Base-by-base conservation (phyloP, 2,329 filamentous ascomycete genomes). In the Hypoxylon sp. region DNA sequence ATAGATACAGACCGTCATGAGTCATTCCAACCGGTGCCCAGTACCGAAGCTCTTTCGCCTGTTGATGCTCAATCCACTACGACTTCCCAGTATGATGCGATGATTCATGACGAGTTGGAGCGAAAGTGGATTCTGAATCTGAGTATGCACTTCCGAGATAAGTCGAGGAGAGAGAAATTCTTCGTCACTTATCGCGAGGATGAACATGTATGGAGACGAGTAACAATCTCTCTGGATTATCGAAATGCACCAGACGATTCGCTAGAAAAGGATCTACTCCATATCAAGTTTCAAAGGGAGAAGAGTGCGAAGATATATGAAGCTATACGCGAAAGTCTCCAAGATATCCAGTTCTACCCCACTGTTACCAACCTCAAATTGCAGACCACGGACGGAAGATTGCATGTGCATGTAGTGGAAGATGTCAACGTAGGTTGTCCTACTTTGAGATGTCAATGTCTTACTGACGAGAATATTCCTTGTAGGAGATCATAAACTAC, bases 381-480 rank as follows among this genome's bases (percentile, higher is more conserved):
- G 17, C 90, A 98, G 79, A 99, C 96, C 0, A 90, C 89, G 3
- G 91, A 97, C 62, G 93, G 93, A 13, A 90, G 94, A 65, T 84
- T 99, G 23, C 94, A 98, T 80, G 94, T 99, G 5, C 96, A 98
- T 78, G 96, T 99, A 57, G 94, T 96, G n/a, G 95, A 99, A 79
- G 96, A 99, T 78, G 88, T 93, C 52, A 96, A 97, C 77, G 87
- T 89, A 74, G 73, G 86, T 85, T 28, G 21, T 2, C 23, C 36
- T 50, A 51, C 52, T 14, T 41, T 50, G 11, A 65, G 28, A 53
- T 43, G 10, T 48, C 34, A 13, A n/a, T 21, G 36, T 58, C 4
- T n/a, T 50, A 30, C 49, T 67, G 69, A 62, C 38, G 34, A 32
- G 56, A 25, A 49, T 28, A 32, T n/a, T 43, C 17, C 23, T 13